Percentiles rank a stretch among this genome's conserved stretches.
Conservation (phyloP, 208 protist genomes). For the Herpetomonas samuelpessoai region DNA sequence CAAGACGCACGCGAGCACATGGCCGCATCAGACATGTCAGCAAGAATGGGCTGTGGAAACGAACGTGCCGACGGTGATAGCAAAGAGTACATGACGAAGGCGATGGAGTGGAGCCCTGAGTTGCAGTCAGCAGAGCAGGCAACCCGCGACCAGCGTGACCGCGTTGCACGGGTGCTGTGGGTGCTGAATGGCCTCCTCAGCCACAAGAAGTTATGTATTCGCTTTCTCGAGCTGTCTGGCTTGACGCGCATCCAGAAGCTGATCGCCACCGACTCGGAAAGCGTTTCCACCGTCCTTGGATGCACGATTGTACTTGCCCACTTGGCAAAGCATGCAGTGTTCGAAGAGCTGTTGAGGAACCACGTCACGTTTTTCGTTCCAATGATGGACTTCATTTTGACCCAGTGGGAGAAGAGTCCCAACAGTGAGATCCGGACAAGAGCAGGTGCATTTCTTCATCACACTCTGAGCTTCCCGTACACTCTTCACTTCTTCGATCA, state of each 20-base stretch:
- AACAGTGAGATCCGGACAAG: constrained; percentile 66
- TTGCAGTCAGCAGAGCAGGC: constrained; percentile 19
- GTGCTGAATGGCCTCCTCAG: constrained; percentile 71
- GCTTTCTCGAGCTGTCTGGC: constrained; percentile 72
- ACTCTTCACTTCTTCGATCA: constrained; percentile 69
- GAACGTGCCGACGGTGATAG: no score
- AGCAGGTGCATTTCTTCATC: constrained; percentile 73
- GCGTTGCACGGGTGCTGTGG: constrained; percentile 60
- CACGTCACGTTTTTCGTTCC: constrained; percentile 55
- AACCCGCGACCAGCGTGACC: constrained; percentile 46
- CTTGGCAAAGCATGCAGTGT: constrained; percentile 51
- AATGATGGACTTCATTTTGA: constrained; percentile 71
- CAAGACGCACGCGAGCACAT: no score
- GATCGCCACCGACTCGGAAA: constrained; percentile 30
- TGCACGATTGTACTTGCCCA: constrained; percentile 74
- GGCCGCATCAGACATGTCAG: no score
- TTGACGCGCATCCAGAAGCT: constrained; percentile 49
- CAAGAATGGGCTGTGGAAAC: no score
- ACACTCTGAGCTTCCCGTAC: constrained; percentile 78
- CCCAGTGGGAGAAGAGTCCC: constrained; percentile 53
- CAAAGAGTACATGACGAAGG: no score
- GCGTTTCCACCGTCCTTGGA: constrained; percentile 47
- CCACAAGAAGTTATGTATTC: constrained; percentile 75
- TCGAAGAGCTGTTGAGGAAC: constrained; percentile 75
- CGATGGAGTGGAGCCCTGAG: constrained; percentile 26